Base-by-base conservation (phyloP, 345 rosid species). In the Arabis alpina region DNA sequence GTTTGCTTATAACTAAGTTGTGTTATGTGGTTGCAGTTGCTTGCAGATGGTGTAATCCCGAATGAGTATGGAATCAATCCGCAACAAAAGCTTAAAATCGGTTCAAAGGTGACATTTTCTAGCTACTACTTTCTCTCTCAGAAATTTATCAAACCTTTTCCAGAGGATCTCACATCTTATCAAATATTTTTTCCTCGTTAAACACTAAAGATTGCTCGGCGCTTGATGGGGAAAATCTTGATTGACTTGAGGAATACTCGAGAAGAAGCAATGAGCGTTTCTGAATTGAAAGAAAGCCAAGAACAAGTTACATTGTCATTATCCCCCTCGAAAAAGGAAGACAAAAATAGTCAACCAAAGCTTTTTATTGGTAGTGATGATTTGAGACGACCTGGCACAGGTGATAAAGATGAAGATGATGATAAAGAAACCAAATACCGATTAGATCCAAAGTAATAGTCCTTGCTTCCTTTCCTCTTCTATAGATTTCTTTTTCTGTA, bases 21-120 rank as follows among this genome's bases (percentile, higher is more conserved):
- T 63, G 32, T 61, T 50, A 45, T 82, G 50, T 75, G 79, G 30
- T 77, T 81, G 76, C 82, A 94, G 98, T 73, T 83, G 64, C 99
- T 94, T 65, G 99, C 99, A 73, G 99, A 94, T 83, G 98, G 98
- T 78, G 98, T 94, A 60, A 91, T 94, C 65, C 99, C 99, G 66
- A 94, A 94, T 65, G 99, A 89, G 81, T 94, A 91, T 71, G 99
- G 99, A 50, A 87, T 94, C 73, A 91, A 94, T 87, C 97, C 99
- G 58, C 88, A 88, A 73, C 96, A 94, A 76, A 94, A 89, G 84
- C 80, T 94, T 77, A 91, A 91, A 81, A 91, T 94, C 60, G 98
- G 99, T 67, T 94, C 99, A 30, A 89, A 91, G 98, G 97, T 93
- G 66, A 76, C 48, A 34, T 10, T 57, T 27, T 50, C 51, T 52